phyloP scores from a whole-genome alignment of 768 basidiomycete species.

The Phlebiopsis flavidoalba region DNA sequence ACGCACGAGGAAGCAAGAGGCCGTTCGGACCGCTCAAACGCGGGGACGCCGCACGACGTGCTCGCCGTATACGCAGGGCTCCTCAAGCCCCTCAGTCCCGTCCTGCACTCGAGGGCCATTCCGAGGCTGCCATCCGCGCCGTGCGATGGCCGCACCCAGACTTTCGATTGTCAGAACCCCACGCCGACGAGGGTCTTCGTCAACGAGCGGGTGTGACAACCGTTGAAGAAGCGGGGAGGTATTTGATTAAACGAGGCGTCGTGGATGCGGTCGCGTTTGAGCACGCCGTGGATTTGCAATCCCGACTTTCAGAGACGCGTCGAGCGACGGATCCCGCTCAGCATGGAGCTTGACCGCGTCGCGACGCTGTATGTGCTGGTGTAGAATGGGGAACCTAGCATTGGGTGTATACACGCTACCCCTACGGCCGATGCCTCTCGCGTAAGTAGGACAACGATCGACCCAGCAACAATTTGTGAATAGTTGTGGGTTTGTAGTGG shows the following conservation, averaged over 20 bases:
- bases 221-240: conserved; percentile 2
- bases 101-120: background rate
- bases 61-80: conserved; percentile 3
- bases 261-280: conserved; percentile 7
- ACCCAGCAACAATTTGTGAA: no score
- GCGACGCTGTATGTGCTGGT: background rate
- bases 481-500: no score
- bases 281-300: conserved; percentile 1
- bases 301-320: conserved; percentile 5
- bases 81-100: background rate
- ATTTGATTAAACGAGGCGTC: background rate
- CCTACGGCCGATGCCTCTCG: no score
- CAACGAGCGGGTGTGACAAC: conserved; percentile 7
- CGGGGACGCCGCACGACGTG: conserved; percentile 5
- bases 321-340: conserved; percentile 1
- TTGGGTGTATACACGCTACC: no score
- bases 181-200: conserved; percentile 6
- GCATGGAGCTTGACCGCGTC: background rate
- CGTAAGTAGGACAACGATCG: no score
- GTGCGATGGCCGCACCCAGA: conserved; percentile 1
- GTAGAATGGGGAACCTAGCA: no score
- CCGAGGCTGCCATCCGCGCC: background rate
- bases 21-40: background rate
- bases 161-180: conserved; percentile 1
- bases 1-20: background rate